These are phyloP conservation scores for Penicillium sp. DNA, from an alignment of 2,329 filamentous ascomycete species.

Conservation along the genomic window DNA sequence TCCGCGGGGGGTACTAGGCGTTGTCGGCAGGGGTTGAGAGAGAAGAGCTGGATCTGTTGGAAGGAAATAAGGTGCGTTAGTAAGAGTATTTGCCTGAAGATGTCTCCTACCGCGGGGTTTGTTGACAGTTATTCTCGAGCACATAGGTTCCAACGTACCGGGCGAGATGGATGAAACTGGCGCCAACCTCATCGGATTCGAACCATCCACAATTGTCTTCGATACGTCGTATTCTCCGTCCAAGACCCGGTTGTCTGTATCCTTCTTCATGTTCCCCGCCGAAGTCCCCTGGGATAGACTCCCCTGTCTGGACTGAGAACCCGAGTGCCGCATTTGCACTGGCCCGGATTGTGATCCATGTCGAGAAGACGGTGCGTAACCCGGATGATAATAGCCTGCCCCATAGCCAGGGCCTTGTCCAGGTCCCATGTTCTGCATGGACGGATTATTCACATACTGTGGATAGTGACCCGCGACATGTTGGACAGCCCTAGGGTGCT, in stretches of 20 bases:
- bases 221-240: conserved; percentile 41
- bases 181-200: conserved; percentile 37
- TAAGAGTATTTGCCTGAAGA: not conserved
- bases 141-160: conserved; percentile 25
- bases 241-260: conserved; percentile 21
- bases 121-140: not conserved
- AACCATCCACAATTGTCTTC: conserved; percentile 48
- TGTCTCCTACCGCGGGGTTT: too few relatives aligned
- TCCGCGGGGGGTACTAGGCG: conserved; percentile 59
- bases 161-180: conserved; percentile 21
- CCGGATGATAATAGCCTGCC: conserved; percentile 35
- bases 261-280: conserved; percentile 28
- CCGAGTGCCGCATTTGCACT: conserved; percentile 16
- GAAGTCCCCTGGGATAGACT: conserved; percentile 7
- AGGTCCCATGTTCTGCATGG: conserved; percentile 28
- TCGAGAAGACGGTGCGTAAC: conserved; percentile 33
- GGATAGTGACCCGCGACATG: conserved; percentile 31
- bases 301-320: conserved; percentile 14
- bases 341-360: conserved; percentile 20
- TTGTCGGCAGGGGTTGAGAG: conserved; percentile 20
- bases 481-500: conserved; percentile 27
- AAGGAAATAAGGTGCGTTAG: conserved; percentile 5
- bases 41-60: conserved; percentile 24
- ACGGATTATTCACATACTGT: conserved; percentile 28
- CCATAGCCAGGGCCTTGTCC: conserved; percentile 34